A percentile compares a stretch with the other conserved stretches of the same genome.
Conservation (phyloP, 306 rosid species). For the Trichosanthes cucumerina region DNA sequence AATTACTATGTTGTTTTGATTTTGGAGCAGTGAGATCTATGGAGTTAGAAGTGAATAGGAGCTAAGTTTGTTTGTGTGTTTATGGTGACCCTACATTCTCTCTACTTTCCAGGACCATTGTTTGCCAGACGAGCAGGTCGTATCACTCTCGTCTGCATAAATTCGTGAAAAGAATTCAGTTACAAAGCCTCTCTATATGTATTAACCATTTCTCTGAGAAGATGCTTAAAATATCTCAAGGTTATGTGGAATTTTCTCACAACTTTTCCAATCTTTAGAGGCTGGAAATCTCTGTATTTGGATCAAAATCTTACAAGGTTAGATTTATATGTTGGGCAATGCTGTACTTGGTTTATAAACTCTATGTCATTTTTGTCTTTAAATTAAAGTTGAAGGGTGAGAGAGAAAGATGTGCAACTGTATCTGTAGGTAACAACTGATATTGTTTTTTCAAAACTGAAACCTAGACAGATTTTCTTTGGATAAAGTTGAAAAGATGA, state of each 20-base stretch:
- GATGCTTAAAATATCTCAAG: background rate
- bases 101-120: background rate
- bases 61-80: conserved; percentile 9
- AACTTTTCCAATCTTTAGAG: background rate
- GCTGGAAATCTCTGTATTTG: background rate
- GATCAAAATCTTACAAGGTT: background rate
- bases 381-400: background rate
- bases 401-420: background rate
- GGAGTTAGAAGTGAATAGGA: conserved; percentile 17
- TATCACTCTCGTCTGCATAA: background rate
- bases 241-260: background rate
- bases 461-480: conserved; percentile 11
- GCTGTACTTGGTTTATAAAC: background rate
- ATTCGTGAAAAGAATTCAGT: conserved; percentile 3
- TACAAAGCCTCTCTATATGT: background rate
- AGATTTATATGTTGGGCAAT: background rate
- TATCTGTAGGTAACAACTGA: background rate
- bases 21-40: conserved; percentile 13
- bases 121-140: background rate
- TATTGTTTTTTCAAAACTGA: background rate
- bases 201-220: background rate
- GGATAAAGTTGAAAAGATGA: conserved; percentile 5
- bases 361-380: background rate
- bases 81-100: conserved; percentile 5
- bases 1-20: conserved; percentile 15